phyloP scores from a whole-genome alignment of 1,139 yeast genomes.

The Spathaspora sp. region DNA sequence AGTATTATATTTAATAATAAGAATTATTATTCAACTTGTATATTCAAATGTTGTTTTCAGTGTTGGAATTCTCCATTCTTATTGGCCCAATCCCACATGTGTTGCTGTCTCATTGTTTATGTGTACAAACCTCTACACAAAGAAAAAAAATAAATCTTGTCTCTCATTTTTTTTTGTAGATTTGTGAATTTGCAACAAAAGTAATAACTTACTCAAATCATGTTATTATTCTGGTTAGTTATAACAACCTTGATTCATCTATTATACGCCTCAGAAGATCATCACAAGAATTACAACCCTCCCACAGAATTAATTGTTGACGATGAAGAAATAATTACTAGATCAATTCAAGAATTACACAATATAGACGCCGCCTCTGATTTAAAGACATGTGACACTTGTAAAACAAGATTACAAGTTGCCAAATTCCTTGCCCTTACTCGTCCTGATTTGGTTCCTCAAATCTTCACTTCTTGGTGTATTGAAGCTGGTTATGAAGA shows the following conservation, averaged over 20 bases:
- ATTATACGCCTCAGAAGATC: slow-evolving; percentile 7
- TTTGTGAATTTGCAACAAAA: slow-evolving; percentile 1
- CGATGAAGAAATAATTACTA: slow-evolving; percentile 17
- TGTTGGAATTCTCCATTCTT: neutral
- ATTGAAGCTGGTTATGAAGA: slow-evolving; percentile 32
- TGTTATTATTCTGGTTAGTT: neutral
- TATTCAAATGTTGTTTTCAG: neutral
- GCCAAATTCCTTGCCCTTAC: slow-evolving; percentile 41
- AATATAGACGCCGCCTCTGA: slow-evolving; percentile 21
- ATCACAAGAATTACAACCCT: slow-evolving; percentile 10
- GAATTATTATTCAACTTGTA: neutral
- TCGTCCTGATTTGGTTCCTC: slow-evolving; percentile 43
- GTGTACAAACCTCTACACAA: neutral
- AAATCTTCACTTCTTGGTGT: slow-evolving; percentile 45
- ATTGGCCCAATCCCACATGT: neutral
- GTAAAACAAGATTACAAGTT: slow-evolving; percentile 38
- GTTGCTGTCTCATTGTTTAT: neutral
- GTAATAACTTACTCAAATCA: neutral
- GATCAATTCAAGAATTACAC: slow-evolving; percentile 19
- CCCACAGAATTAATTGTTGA: slow-evolving; percentile 13
- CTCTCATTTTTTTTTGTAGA: neutral
- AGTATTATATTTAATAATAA: neutral
- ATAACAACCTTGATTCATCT: neutral
- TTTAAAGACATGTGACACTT: slow-evolving; percentile 33
- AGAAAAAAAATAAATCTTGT: neutral